Evolutionary conservation across 2,329 filamentous ascomycete species (phyloP).

Genomic region (Aspergillus luchuensis): DNA sequence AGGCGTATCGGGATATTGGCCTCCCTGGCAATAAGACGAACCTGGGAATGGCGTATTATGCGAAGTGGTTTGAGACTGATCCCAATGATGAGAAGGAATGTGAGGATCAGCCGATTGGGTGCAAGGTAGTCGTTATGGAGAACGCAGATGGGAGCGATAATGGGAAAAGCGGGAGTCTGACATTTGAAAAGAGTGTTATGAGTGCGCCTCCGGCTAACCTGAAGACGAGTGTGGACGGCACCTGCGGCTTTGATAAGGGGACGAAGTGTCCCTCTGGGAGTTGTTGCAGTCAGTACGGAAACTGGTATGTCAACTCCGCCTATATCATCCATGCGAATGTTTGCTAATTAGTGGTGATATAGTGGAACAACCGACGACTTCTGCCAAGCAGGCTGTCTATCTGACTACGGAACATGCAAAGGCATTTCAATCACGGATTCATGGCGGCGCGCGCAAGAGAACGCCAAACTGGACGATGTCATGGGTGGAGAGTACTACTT

Average conservation of each 20-base stretch:
- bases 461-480: constrained; percentile 59
- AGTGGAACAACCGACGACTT: constrained; percentile 37
- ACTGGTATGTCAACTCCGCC: constrained; percentile 30
- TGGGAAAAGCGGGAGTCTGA: constrained; percentile 52
- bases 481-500: constrained; percentile 70
- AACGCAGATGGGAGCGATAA: constrained; percentile 62
- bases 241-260: constrained; percentile 34
- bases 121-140: constrained; percentile 62
- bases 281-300: constrained; percentile 42
- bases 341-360: background rate
- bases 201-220: constrained; percentile 28
- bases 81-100: constrained; percentile 48
- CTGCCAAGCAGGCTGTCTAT: constrained; percentile 39
- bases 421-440: constrained; percentile 57
- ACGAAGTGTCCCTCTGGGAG: constrained; percentile 33
- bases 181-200: constrained; percentile 49
- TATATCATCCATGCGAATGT: no score
- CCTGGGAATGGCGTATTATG: constrained; percentile 69
- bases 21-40: constrained; percentile 60
- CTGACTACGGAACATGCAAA: constrained; percentile 44
- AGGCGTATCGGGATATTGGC: constrained; percentile 62
- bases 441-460: constrained; percentile 57
- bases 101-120: constrained; percentile 55
- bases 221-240: constrained; percentile 30
- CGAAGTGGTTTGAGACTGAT: constrained; percentile 65